Conservation (phyloP, 1,139 yeast genomes). For the Candida neerlandica region DNA sequence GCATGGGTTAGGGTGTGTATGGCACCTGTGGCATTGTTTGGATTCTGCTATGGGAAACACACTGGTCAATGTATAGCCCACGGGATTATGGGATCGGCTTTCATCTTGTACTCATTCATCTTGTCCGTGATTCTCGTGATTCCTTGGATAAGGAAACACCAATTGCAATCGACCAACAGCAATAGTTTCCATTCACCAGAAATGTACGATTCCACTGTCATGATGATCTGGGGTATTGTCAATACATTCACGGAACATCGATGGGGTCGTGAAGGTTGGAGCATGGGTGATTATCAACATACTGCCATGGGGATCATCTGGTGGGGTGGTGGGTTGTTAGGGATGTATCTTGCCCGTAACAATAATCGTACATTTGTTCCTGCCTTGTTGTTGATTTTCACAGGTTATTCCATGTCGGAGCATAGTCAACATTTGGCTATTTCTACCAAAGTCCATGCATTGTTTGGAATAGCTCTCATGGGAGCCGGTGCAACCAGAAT, state of each 20-base stretch:
- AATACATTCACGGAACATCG: conserved; percentile 95
- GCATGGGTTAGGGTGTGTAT: conserved; percentile 76
- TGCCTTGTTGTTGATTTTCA: conserved; percentile 74
- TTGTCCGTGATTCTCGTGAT: conserved; percentile 65
- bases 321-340: conserved; percentile 93
- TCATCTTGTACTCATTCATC: conserved; percentile 75
- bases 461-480: conserved; percentile 83
- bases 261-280: conserved; percentile 88
- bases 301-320: conserved; percentile 95
- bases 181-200: conserved; percentile 68
- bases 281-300: conserved; percentile 89
- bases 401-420: conserved; percentile 94
- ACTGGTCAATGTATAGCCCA: conserved; percentile 95
- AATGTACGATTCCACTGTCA: conserved; percentile 76
- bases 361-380: conserved; percentile 78
- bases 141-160: conserved; percentile 61
- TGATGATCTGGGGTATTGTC: conserved; percentile 88
- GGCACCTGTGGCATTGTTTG: conserved; percentile 83
- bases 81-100: conserved; percentile 94
- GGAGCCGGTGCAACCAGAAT: conserved; percentile 75
- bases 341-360: conserved; percentile 64
- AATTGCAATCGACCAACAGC: conserved; percentile 25
- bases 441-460: conserved; percentile 82
- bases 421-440: conserved; percentile 75
- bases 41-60: conserved; percentile 71